phyloP scores from a whole-genome alignment of 2,329 filamentous ascomycete genomes.

The Xylaria sp. region DNA sequence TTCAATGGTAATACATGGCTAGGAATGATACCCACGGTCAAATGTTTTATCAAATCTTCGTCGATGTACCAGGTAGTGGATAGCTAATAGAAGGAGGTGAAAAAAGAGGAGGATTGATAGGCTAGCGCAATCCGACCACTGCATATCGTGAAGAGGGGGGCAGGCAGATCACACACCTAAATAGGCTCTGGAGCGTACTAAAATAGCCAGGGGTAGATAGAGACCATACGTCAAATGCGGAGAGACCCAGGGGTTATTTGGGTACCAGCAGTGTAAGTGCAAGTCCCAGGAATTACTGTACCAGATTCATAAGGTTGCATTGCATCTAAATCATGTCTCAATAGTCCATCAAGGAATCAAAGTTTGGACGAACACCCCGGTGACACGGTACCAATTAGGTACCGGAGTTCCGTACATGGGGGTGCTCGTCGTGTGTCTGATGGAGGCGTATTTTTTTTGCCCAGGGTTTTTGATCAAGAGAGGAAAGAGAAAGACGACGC shows the following conservation, averaged over 20 bases:
- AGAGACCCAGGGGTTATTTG: conserved; percentile 31
- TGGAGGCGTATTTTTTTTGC: neutral
- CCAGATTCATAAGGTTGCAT: conserved; percentile 33
- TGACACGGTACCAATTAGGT: conserved; percentile 18
- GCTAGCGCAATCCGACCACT: conserved; percentile 1
- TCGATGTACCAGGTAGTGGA: neutral
- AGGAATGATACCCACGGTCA: neutral
- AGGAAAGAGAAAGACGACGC: neutral
- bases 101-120: conserved; percentile 2
- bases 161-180: conserved; percentile 12
- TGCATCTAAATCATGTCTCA: conserved; percentile 33
- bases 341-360: conserved; percentile 14
- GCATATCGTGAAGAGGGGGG: conserved; percentile 15
- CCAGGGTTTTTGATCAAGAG: conserved; percentile 18
- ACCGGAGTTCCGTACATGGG: conserved; percentile 8
- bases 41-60: conserved; percentile 12
- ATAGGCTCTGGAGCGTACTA: conserved; percentile 9
- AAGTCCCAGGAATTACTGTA: conserved; percentile 29
- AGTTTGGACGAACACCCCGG: conserved; percentile 33
- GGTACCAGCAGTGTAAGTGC: conserved; percentile 2
- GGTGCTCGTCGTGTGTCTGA: conserved; percentile 5
- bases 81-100: neutral
- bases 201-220: conserved; percentile 20
- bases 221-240: conserved; percentile 32
- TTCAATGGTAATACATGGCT: neutral